Percentiles rank a stretch among this genome's conserved stretches.
These are phyloP conservation scores for Purshia tridentata DNA, from an alignment of 306 rosid genomes.

Conservation along the genomic window DNA sequence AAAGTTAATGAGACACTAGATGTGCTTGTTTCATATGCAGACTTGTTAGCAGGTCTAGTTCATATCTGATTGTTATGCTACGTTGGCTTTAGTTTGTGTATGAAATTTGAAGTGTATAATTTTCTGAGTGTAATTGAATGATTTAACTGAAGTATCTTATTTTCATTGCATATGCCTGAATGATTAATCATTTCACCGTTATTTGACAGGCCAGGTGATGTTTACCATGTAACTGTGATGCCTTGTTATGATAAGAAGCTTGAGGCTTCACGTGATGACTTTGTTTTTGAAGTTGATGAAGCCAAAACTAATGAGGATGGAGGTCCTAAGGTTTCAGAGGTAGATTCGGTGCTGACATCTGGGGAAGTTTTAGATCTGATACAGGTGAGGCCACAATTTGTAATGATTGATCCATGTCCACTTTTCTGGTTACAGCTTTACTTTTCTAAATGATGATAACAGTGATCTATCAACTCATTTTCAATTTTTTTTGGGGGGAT, in stretches of 20 bases:
- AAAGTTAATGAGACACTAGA: background rate
- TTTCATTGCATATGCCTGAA: slow-evolving; percentile 6
- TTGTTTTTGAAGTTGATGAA: slow-evolving; percentile 53
- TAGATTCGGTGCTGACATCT: slow-evolving; percentile 90
- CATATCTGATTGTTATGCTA: background rate
- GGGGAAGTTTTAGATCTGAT: slow-evolving; percentile 91
- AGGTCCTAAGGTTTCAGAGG: slow-evolving; percentile 55
- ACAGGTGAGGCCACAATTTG: slow-evolving; percentile 53
- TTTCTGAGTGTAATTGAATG: background rate
- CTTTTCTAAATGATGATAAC: background rate
- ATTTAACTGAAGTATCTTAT: background rate
- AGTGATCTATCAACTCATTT: background rate
- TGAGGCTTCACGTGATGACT: slow-evolving; percentile 94
- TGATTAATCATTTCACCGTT: background rate
- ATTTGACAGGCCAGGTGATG: slow-evolving; percentile 69
- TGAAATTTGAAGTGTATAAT: background rate
- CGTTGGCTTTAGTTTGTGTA: background rate
- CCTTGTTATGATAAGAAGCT: slow-evolving; percentile 98
- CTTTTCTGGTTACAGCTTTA: background rate
- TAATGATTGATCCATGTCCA: slow-evolving; percentile 15
- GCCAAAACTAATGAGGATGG: slow-evolving; percentile 38
- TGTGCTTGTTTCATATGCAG: background rate
- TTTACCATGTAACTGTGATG: slow-evolving; percentile 94
- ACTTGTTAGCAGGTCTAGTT: background rate
- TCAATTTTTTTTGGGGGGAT: slow-evolving; percentile 20